Base-by-base conservation (phyloP, 2,329 filamentous ascomycete genomes). In the Acephala macrosclerotiorum region DNA sequence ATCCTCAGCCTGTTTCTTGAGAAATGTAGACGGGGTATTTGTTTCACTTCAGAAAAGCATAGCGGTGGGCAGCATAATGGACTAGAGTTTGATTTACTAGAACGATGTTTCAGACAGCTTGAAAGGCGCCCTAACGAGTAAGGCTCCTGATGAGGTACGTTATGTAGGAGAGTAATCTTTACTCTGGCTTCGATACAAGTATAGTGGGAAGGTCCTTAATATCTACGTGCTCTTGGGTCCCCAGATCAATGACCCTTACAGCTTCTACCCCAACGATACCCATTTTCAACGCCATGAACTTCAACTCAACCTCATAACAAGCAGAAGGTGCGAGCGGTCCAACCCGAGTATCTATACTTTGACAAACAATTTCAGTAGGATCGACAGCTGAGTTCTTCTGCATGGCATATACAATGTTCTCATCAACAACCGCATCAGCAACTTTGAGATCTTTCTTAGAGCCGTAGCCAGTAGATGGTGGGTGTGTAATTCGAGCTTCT, bases 141-240 rank as follows among this genome's bases (percentile, higher is more conserved):
- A 42, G 5, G 38, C 25, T 29, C 25, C 7, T 29, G 22, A 33
- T 53, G 5, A 12, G 29, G 49, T 53, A 53, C 25, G 18, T 33
- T 53, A 53, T 29, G 25, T 53, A 14, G 18, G 5, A 12, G 25
- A 20, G 9, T 33, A 26, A 29, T 5, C 18, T 29, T 12, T 12
- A 14, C 49, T 53, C 49, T 29, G 14, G 25, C 49, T 53, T 53
- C 9, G 71, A 74, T 5, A 90, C 83, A 61, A 93, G 79, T 71
- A 93, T 87, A 53, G 85, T 88, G 0, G 92, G 92, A 69, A 96
- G 76, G 67, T 95, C 90, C 66, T 87, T 84, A 62, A 94, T 88
- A 77, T 95, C 91, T 3, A 92, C 89, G 74, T 91, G 90, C 79
- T 94, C 91, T 73, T 92, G 89, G 38, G 87, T 91, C 25, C 82